A percentile compares a stretch with the other conserved stretches of the same genome.
Conservation (phyloP, 2,329 filamentous ascomycete species). For the Cytospora piceae region DNA sequence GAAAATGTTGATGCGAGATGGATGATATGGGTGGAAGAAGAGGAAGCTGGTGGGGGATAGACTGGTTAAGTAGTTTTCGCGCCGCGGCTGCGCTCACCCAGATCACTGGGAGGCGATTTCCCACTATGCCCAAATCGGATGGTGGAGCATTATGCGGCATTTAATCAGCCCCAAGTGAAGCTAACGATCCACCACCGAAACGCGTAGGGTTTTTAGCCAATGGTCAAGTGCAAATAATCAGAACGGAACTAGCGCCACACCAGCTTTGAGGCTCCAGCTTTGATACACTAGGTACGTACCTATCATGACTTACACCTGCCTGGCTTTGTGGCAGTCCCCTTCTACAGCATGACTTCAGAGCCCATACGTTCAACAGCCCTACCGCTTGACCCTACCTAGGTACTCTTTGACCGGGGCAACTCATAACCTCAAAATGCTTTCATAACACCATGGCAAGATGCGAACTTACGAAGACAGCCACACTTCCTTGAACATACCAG, state of each 20-base stretch:
- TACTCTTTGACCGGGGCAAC: not conserved
- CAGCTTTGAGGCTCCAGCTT: not conserved
- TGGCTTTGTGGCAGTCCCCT: not conserved
- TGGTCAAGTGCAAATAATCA: not conserved
- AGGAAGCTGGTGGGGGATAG: conserved; percentile 47
- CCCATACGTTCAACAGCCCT: too few relatives aligned
- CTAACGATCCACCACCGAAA: not conserved
- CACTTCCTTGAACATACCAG: not conserved
- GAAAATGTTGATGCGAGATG: conserved; percentile 33
- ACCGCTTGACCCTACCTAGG: not conserved
- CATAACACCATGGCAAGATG: not conserved
- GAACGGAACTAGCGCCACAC: not conserved
- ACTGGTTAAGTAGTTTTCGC: conserved; percentile 61
- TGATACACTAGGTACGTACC: too few relatives aligned
- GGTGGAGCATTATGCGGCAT: not conserved
- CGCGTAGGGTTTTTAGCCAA: not conserved
- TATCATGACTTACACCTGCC: not conserved
- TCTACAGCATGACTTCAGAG: not conserved
- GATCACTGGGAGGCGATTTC: conserved; percentile 14
- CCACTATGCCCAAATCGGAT: not conserved
- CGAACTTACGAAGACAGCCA: not conserved
- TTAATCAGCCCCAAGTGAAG: not conserved
- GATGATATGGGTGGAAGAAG: conserved; percentile 41
- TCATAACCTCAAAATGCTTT: not conserved
- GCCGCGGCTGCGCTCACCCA: conserved; percentile 47